These are phyloP conservation scores for Suhomyces vadensis DNA, from an alignment of 805 yeast genomes.

Conservation along the genomic window DNA sequence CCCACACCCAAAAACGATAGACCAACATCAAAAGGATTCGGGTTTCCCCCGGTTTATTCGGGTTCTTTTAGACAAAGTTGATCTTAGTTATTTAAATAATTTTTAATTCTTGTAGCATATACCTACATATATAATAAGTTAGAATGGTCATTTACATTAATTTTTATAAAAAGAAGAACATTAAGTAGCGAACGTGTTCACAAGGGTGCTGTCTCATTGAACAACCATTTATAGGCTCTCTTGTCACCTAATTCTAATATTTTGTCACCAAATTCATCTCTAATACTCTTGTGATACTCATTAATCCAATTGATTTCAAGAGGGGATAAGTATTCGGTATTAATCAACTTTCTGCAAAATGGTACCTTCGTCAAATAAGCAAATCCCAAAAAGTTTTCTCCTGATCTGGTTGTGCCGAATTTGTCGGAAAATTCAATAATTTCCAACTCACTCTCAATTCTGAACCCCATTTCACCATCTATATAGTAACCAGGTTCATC, in stretches of 20 bases:
- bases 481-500: slow-evolving; percentile 95
- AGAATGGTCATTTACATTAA: neutral
- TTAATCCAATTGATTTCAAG: slow-evolving; percentile 42
- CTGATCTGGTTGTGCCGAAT: slow-evolving; percentile 37
- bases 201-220: slow-evolving; percentile 56
- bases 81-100: neutral
- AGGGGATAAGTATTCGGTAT: slow-evolving; percentile 27
- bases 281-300: slow-evolving; percentile 34
- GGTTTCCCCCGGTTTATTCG: slow-evolving; percentile 15
- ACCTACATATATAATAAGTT: too few relatives aligned
- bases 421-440: slow-evolving; percentile 47
- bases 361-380: slow-evolving; percentile 46
- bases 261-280: slow-evolving; percentile 31
- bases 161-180: neutral
- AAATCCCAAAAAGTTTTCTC: slow-evolving; percentile 36
- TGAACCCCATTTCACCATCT: slow-evolving; percentile 85
- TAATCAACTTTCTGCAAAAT: slow-evolving; percentile 38
- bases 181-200: neutral
- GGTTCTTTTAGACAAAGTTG: slow-evolving; percentile 19
- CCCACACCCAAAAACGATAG: slow-evolving; percentile 22
- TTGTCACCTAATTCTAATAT: slow-evolving; percentile 56
- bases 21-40: neutral
- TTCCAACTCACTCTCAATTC: slow-evolving; percentile 83
- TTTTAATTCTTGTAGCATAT: slow-evolving; percentile 5
- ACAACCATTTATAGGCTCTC: slow-evolving; percentile 69